A percentile compares a stretch with the other conserved stretches of the same genome.
phyloP scores from a whole-genome alignment of 2,329 filamentous ascomycete genomes.

The Ceratocystis smalleyi region DNA sequence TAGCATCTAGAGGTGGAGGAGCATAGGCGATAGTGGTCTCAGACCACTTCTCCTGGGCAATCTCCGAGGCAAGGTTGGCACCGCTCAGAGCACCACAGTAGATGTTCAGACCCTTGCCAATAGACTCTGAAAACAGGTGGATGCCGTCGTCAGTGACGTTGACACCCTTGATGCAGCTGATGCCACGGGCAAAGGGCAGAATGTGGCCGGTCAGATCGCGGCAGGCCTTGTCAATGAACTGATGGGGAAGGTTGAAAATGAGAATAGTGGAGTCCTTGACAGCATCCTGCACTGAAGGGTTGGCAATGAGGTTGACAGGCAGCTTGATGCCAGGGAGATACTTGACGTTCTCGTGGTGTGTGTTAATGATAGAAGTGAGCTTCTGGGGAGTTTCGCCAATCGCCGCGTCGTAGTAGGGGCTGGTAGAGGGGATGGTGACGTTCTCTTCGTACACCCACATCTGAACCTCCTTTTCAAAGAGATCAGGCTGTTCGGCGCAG shows the following conservation, averaged over 20 bases:
- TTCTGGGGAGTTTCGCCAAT: conserved; percentile 58
- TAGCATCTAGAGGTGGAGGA: conserved; percentile 73
- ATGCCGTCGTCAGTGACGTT: conserved; percentile 78
- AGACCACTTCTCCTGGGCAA: conserved; percentile 89
- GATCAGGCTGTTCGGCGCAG: conserved; percentile 54
- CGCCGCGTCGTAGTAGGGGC: conserved; percentile 53
- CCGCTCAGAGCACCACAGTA: conserved; percentile 93
- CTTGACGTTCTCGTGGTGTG: conserved; percentile 88
- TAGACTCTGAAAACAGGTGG: conserved; percentile 84
- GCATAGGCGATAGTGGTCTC: conserved; percentile 96
- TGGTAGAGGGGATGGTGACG: conserved; percentile 55
- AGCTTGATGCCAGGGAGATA: conserved; percentile 83
- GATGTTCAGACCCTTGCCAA: conserved; percentile 78
- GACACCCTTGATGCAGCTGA: conserved; percentile 97
- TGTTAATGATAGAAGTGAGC: conserved; percentile 83
- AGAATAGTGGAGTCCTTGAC: conserved; percentile 76
- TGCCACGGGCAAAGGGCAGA: conserved; percentile 76
- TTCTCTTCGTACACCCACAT: conserved; percentile 99
- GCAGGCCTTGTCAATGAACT: conserved; percentile 84
- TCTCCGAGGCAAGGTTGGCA: conserved; percentile 90
- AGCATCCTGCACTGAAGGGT: conserved; percentile 63
- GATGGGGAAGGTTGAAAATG: conserved; percentile 91
- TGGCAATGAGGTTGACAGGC: conserved; percentile 69
- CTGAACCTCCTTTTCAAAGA: conserved; percentile 81
- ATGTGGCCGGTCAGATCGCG: conserved; percentile 75